Evolutionary conservation across 139 green algal species (phyloP), one percentile per base, ranked within the genome.

Genomic region (Chlamydomonas asymmetrica): DNA sequence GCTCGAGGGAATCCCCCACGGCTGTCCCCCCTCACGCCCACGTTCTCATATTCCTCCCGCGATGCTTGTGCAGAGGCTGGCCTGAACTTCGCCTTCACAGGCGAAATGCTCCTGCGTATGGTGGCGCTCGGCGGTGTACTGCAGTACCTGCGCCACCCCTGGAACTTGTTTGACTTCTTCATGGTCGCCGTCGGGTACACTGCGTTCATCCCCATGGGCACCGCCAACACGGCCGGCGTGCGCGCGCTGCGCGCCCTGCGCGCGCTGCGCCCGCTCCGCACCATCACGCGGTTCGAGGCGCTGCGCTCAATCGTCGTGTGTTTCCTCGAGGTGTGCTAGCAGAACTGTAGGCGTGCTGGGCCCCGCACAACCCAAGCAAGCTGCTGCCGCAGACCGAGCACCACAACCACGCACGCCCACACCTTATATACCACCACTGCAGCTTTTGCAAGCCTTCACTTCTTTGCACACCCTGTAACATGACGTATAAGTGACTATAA

Each of bases 281-380:
- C 88, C 40, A 88, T 94, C 60, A 89, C 85, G 5, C 80, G 91
- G 13, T 93, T 93, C 75, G 67, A 90, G 57, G 80, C 80, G 1
- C 84, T 94, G 65, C 79, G 90, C 1, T 82, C 79, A 32, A 85
- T 94, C 41, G 87, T 94, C n/a, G 88, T 91, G 40, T 93, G 88
- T 75, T 94, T 94, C 68, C 62, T 94, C 18, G 88, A 93, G 84
- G 85, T 85, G 70, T n/a, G n/a, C n/a, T n/a, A n/a, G n/a, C n/a
- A n/a, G n/a, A 18, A n/a, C n/a, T n/a, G n/a, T n/a, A n/a, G n/a
- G n/a, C n/a, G n/a, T n/a, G n/a, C n/a, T n/a, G n/a, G n/a, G n/a
- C n/a, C n/a, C n/a, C n/a, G n/a, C n/a, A n/a, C n/a, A n/a, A n/a
- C n/a, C n/a, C n/a, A n/a, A n/a, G n/a, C n/a, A n/a, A n/a, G n/a